Conservation (phyloP, 331 rosid genomes). For the Cydonia oblonga region DNA sequence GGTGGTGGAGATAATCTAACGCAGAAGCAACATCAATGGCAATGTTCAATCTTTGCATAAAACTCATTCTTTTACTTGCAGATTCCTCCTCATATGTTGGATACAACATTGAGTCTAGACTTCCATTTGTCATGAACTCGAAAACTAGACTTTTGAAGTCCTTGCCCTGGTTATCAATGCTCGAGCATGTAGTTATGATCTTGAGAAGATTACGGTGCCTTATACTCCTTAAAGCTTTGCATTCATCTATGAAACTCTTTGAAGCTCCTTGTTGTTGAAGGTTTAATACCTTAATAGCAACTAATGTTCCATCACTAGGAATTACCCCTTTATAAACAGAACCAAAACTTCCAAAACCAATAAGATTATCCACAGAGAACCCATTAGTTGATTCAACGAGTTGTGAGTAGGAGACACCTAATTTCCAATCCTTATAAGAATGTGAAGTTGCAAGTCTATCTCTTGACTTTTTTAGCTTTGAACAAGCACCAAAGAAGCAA, state of each 20-base stretch:
- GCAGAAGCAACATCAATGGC: too few species aligned
- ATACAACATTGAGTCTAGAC: neutral
- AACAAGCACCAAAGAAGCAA: neutral
- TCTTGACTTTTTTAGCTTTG: neutral
- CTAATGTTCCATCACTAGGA: too few species aligned
- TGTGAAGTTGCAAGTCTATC: neutral
- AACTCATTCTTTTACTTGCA: too few species aligned
- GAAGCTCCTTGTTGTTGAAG: neutral
- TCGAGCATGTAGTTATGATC: neutral
- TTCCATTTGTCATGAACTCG: neutral
- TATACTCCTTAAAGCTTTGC: neutral
- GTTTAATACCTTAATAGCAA: too few species aligned
- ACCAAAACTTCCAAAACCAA: neutral
- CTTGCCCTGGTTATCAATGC: neutral
- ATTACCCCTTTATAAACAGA: neutral
- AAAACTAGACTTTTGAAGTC: constrained; percentile 19
- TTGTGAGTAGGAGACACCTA: too few species aligned
- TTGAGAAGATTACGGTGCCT: neutral
- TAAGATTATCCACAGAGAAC: neutral
- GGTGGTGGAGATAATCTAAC: too few species aligned
- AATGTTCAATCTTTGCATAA: too few species aligned
- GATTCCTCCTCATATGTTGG: neutral
- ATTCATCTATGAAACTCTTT: neutral
- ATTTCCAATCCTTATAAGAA: neutral
- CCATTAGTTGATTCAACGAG: neutral